Evolutionary conservation across 805 yeast genomes (phyloP).

Genomic region (Scheffersomyces lignosus): DNA sequence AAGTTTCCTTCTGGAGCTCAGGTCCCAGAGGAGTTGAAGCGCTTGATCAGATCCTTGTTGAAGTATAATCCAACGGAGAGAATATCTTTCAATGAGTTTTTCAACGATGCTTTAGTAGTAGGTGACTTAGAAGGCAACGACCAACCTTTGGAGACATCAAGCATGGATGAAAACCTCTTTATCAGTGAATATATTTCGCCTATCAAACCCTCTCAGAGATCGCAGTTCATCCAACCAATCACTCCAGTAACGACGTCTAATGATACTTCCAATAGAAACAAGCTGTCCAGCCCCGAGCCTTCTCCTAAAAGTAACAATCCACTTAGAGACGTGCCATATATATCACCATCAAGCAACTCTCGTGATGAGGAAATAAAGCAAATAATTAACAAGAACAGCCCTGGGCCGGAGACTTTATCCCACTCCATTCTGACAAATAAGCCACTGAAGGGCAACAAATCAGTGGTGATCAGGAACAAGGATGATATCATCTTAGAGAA

Average conservation of each 20-base stretch:
- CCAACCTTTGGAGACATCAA: constrained; percentile 63
- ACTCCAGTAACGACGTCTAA: too few relatives aligned
- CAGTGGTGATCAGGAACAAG: constrained; percentile 14
- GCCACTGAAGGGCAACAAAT: constrained; percentile 7
- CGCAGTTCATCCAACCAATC: constrained; percentile 18
- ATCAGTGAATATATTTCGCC: constrained; percentile 77
- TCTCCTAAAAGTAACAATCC: background rate
- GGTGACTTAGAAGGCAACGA: constrained; percentile 52
- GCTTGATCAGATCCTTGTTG: constrained; percentile 71
- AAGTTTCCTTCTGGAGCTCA: constrained; percentile 70
- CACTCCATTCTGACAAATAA: constrained; percentile 22
- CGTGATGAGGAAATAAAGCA: constrained; percentile 48
- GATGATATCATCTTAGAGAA: constrained; percentile 62
- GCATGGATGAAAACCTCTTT: constrained; percentile 75
- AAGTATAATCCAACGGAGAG: constrained; percentile 86
- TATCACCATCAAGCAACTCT: background rate
- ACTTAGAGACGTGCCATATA: background rate
- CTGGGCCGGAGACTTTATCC: constrained; percentile 36
- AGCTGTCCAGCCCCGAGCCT: background rate
- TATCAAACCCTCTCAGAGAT: constrained; percentile 23
- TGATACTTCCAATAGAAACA: too few relatives aligned
- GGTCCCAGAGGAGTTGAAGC: constrained; percentile 63
- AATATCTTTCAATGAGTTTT: constrained; percentile 86
- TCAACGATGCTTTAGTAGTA: constrained; percentile 65
- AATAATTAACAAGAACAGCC: constrained; percentile 44